Evolutionary conservation across 257 asterid species (phyloP), one percentile per base, ranked within the genome.

Genomic region (Parsonsia alboflavescens): DNA sequence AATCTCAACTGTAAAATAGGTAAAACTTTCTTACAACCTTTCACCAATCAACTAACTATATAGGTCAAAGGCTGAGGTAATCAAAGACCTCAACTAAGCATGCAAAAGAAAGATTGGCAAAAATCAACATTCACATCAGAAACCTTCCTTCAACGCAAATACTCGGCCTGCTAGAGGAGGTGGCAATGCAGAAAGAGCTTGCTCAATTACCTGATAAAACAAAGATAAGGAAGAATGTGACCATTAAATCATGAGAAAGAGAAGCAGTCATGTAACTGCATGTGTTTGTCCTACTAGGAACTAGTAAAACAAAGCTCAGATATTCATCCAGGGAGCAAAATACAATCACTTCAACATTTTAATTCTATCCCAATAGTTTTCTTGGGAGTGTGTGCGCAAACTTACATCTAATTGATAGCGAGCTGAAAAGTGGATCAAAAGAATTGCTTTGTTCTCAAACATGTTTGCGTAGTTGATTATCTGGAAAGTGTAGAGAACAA

Each of bases 401-500:
- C 96, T 92, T 85, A 89, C 99, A 68, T 95, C 90, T 73, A 90
- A 78, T 64, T 90, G 88, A 84, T 90, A 92, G 39, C 99, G 99
- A 72, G 99, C 96, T 54, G 99, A 95, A 75, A 95, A 95, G 87
- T 95, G 98, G 76, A 92, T 95, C 16, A 95, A 86, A 41, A 95
- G 93, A 88, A 95, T 89, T 53, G 98, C 96, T 86, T 90, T 92
- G 86, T 95, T 95, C 84, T 86, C 82, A 80, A 95, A 92, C 85
- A 66, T 76, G 57, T 88, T 93, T 9, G 96, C 98, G 33, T 85
- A 74, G 54, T 73, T 75, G 75, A 90, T 75, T 36, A 95, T 87
- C 99, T 94, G 90, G 65, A 42, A 39, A 64, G 24, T 52, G 22
- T 30, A 61, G 67, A 73, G n/a, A 75, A 30, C 42, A 48, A 33